Percentiles rank a stretch among this genome's conserved stretches.
Conservation (phyloP, 768 basidiomycete species). For the Amanita rubescens region DNA sequence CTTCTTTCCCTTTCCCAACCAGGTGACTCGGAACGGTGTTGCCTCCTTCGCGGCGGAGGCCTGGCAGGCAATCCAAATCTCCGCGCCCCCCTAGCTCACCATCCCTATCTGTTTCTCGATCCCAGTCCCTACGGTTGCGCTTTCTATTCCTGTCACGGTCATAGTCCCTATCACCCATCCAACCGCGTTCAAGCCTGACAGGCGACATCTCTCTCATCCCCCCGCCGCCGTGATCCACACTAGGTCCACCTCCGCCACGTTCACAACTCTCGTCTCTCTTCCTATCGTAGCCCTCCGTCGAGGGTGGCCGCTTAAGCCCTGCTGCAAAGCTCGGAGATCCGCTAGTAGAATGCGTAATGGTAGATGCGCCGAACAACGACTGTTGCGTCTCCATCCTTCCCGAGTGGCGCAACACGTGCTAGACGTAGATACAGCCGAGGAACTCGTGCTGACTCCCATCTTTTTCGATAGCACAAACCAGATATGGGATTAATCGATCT, state of each 20-base stretch:
- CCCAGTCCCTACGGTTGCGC: conserved; percentile 23
- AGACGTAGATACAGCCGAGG: background rate
- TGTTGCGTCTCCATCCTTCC: conserved; percentile 29
- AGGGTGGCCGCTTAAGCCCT: conserved; percentile 28
- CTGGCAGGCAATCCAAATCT: too few species aligned
- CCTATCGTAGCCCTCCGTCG: conserved; percentile 22
- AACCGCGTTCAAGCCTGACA: conserved; percentile 7
- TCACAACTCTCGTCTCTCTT: conserved; percentile 22
- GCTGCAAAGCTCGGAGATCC: background rate
- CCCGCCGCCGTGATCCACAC: conserved; percentile 27
- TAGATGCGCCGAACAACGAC: conserved; percentile 18
- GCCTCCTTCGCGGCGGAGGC: conserved; percentile 27
- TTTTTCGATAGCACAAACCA: conserved; percentile 56
- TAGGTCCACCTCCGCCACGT: conserved; percentile 14
- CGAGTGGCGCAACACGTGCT: conserved; percentile 11
- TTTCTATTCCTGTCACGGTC: conserved; percentile 10
- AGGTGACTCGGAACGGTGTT: conserved; percentile 33
- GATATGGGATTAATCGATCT: too few species aligned
- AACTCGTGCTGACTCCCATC: conserved; percentile 13
- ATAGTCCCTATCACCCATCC: conserved; percentile 1
- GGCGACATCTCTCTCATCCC: conserved; percentile 24
- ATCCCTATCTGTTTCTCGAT: conserved; percentile 12
- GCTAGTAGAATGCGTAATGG: background rate
- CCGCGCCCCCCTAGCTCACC: conserved; percentile 18
- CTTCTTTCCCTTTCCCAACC: conserved; percentile 43